These are phyloP conservation scores for Coemansia sp. DNA, from an alignment of 192 early-diverging fungal species.

Conservation along the genomic window DNA sequence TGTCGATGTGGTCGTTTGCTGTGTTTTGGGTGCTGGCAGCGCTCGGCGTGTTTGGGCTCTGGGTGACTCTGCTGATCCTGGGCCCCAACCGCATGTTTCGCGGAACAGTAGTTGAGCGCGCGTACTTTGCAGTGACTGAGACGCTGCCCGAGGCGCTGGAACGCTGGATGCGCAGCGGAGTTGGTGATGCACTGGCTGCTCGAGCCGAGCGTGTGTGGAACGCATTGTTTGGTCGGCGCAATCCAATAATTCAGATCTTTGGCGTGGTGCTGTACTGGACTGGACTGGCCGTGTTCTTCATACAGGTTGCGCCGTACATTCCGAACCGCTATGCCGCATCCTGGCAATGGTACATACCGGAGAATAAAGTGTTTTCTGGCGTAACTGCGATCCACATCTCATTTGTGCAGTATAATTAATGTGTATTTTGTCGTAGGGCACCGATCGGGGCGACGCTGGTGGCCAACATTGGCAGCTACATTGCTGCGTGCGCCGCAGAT, in stretches of 20 bases:
- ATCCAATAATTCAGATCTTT: constrained; percentile 42
- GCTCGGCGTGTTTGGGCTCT: constrained; percentile 19
- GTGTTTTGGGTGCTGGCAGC: constrained; percentile 16
- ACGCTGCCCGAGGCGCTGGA: constrained; percentile 15
- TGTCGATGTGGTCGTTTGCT: constrained; percentile 19
- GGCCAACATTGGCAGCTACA: constrained; percentile 37
- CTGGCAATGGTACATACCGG: constrained; percentile 34
- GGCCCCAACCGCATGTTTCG: constrained; percentile 51
- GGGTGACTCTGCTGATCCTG: constrained; percentile 45
- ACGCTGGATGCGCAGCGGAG: constrained; percentile 10
- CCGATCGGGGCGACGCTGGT: constrained; percentile 31
- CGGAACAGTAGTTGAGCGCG: constrained; percentile 33
- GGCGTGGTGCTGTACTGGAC: constrained; percentile 32
- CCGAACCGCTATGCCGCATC: constrained; percentile 41
- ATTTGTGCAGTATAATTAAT: background rate
- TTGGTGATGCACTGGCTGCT: constrained; percentile 15
- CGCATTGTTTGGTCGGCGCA: constrained; percentile 40
- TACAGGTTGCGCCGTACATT: constrained; percentile 33
- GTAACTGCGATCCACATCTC: background rate
- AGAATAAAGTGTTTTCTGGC: background rate
- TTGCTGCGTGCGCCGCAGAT: constrained; percentile 25
- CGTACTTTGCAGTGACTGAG: constrained; percentile 17
- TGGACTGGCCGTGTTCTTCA: constrained; percentile 35
- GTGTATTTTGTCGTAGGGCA: constrained; percentile 12
- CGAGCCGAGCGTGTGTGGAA: constrained; percentile 25